Base-by-base conservation (phyloP, 805 yeast species). In the Metschnikowia similis region DNA sequence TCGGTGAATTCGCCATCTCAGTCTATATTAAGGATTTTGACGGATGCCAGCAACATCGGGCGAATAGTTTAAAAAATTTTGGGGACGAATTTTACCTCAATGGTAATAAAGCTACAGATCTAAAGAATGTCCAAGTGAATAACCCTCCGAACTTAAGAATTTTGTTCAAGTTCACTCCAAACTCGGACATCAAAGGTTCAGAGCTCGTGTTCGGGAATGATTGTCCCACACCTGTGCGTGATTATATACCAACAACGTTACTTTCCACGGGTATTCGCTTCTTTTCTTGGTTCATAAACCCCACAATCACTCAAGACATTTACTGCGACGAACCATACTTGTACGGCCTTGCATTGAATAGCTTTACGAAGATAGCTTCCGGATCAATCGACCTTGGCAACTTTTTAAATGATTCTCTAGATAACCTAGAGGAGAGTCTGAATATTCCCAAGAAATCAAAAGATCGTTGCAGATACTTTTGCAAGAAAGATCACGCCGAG, bases 171-270 rank as follows among this genome's bases (percentile, higher is more conserved):
- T 72, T 80, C 51, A 66, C 58, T 9, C 85, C 84, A 39, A 66
- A 58, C 9, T 48, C 51, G 4, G 70, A 67, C 17, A 65, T 83
- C n/a, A 59, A 57, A 16, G 87, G 86, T 2, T 70, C 77, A 38
- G 72, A 75, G n/a, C 65, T 85, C 37, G 51, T 80, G n/a, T 84
- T 81, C 66, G 90, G 90, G 1, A 85, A 85, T 60, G 89, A 85
- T 58, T 82, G 83, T 60, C 79, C 75, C 8, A 61, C 69, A n/a
- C 83, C 87, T 0, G 76, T 85, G 31, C 67, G 75, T 31, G 82
- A 82, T 43, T 71, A 72, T 48, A 72, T 85, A 9, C 90, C 90
- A 2, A 71, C 81, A 4, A 63, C 80, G 1, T 53, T 73, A 28
- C 57, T 74, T 39, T 55, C 72, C 1, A 69, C 77, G 0, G 89